Evolutionary conservation across 2,329 filamentous ascomycete species (phyloP).

Genomic region (Seiridium cupressi): DNA sequence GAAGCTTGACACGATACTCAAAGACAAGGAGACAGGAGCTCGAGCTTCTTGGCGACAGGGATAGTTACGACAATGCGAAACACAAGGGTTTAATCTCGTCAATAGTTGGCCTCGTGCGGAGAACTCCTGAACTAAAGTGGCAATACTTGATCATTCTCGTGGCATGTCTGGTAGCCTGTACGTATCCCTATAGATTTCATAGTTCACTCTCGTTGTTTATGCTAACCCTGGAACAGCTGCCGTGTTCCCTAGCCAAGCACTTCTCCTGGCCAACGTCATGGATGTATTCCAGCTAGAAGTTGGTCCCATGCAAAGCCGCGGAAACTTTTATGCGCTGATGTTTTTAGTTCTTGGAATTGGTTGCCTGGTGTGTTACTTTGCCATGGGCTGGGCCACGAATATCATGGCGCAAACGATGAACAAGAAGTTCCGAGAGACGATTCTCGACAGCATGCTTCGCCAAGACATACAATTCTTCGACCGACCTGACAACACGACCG

Average conservation of each 20-base stretch:
- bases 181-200: background rate
- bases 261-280: conserved; percentile 29
- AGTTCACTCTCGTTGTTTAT: background rate
- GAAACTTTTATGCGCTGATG: conserved; percentile 50
- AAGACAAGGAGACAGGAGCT: conserved; percentile 31
- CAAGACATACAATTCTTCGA: conserved; percentile 57
- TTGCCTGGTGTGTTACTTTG: conserved; percentile 49
- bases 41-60: background rate
- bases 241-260: conserved; percentile 28
- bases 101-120: background rate
- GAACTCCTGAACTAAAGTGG: background rate
- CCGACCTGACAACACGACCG: conserved; percentile 52
- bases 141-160: background rate
- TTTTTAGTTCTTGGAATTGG: conserved; percentile 56
- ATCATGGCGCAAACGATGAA: conserved; percentile 28
- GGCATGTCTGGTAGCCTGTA: conserved; percentile 3
- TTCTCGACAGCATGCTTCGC: conserved; percentile 25
- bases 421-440: conserved; percentile 30
- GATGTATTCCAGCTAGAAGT: conserved; percentile 20
- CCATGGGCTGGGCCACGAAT: conserved; percentile 29
- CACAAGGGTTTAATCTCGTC: conserved; percentile 7
- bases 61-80: conserved; percentile 1
- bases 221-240: conserved; percentile 16
- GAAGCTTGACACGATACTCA: conserved; percentile 53
- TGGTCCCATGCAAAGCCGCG: conserved; percentile 17